Percentiles rank a stretch among this genome's conserved stretches.
phyloP scores from a whole-genome alignment of 768 basidiomycete species.

The Naganishia friedmannii region DNA sequence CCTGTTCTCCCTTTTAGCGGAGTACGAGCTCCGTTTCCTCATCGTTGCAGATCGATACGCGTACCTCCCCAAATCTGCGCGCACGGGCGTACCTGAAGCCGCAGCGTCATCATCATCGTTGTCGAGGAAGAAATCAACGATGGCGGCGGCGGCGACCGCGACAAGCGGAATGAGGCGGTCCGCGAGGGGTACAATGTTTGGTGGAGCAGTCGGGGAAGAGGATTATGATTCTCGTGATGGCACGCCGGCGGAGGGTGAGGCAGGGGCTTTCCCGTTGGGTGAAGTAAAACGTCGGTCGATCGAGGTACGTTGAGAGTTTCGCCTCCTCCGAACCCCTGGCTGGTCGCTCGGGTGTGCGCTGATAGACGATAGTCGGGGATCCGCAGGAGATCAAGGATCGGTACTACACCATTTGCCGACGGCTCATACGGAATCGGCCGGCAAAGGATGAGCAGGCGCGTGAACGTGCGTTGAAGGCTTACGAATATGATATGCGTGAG shows the following conservation, averaged over 20 bases:
- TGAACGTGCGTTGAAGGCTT: slow-evolving; percentile 65
- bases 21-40: slow-evolving; percentile 85
- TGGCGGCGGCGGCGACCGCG: not conserved
- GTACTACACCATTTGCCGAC: slow-evolving; percentile 86
- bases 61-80: slow-evolving; percentile 51
- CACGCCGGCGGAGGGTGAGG: slow-evolving; percentile 46
- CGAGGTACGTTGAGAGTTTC: slow-evolving; percentile 26
- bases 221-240: slow-evolving; percentile 48
- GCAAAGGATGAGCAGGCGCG: slow-evolving; percentile 81
- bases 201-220: not conserved
- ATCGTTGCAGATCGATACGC: slow-evolving; percentile 87
- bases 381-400: slow-evolving; percentile 82
- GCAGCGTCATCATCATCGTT: not conserved
- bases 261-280: not conserved
- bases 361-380: slow-evolving; percentile 27
- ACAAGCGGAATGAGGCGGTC: not conserved
- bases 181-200: not conserved
- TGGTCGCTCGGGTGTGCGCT: too few species aligned
- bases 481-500: slow-evolving; percentile 83
- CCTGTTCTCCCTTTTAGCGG: slow-evolving; percentile 71
- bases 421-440: slow-evolving; percentile 76
- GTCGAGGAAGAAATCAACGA: not conserved
- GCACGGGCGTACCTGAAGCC: not conserved
- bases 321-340: too few species aligned
- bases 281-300: slow-evolving; percentile 59